Conservation (phyloP, 331 rosid species). For the Rosa hybrid region DNA sequence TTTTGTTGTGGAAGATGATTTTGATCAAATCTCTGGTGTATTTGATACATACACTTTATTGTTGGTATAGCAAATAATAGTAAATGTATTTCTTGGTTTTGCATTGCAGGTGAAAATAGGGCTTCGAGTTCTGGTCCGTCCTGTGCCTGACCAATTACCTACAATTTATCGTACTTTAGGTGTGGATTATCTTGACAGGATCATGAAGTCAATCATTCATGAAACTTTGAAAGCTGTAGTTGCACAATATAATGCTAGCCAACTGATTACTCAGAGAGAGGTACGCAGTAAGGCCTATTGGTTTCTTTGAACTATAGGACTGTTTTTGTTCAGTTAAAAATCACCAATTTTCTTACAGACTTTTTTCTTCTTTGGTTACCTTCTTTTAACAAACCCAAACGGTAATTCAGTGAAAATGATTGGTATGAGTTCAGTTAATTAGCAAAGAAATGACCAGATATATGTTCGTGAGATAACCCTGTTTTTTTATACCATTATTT, state of each 20-base stretch:
- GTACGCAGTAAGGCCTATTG: conserved; percentile 36
- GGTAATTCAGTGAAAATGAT: background rate
- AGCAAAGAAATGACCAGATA: background rate
- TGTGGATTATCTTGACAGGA: conserved; percentile 64
- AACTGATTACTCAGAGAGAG: conserved; percentile 92
- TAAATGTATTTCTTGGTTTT: conserved; percentile 20
- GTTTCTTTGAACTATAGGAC: conserved; percentile 8
- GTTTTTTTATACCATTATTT: background rate
- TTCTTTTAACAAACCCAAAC: background rate
- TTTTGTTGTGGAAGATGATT: background rate
- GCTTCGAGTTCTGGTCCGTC: conserved; percentile 93
- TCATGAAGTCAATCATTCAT: conserved; percentile 79
- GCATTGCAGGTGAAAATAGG: conserved; percentile 73
- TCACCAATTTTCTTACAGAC: background rate
- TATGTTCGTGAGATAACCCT: background rate
- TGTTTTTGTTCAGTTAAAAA: background rate
- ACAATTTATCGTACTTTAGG: conserved; percentile 77
- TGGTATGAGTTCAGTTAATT: background rate
- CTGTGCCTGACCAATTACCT: conserved; percentile 62
- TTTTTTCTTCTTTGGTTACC: background rate
- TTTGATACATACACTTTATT: background rate
- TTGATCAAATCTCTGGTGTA: background rate
- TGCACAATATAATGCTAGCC: conserved; percentile 91
- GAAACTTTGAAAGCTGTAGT: conserved; percentile 96
- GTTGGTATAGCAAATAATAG: background rate